Percentiles rank a stretch among this genome's conserved stretches.
Evolutionary conservation across 1,139 yeast genomes (phyloP).

Genomic region (Saccharomyces hybrid): DNA sequence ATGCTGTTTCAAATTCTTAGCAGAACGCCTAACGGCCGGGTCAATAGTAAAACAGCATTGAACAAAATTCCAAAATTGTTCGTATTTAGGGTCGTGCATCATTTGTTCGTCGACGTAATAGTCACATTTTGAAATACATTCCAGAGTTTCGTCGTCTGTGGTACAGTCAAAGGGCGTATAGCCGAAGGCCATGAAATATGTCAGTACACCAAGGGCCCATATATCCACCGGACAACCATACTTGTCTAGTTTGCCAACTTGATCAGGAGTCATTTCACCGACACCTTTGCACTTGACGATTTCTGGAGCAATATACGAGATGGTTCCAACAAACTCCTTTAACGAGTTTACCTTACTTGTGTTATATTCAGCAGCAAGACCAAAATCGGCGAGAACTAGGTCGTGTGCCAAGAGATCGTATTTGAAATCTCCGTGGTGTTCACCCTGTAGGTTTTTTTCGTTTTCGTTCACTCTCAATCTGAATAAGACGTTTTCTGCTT

Average conservation of each 20-base stretch:
- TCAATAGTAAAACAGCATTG: slow-evolving; percentile 46
- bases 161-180: slow-evolving; percentile 79
- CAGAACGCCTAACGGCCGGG: slow-evolving; percentile 41
- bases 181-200: slow-evolving; percentile 66
- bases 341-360: slow-evolving; percentile 26
- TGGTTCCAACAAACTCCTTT: slow-evolving; percentile 52
- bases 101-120: slow-evolving; percentile 42
- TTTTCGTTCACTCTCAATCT: slow-evolving; percentile 19
- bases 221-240: slow-evolving; percentile 59
- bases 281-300: slow-evolving; percentile 43
- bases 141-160: slow-evolving; percentile 58
- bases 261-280: slow-evolving; percentile 12
- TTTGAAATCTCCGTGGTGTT: slow-evolving; percentile 2
- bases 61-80: slow-evolving; percentile 52
- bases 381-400: slow-evolving; percentile 66
- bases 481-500: slow-evolving; percentile 79
- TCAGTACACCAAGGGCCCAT: slow-evolving; percentile 72
- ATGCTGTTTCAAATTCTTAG: slow-evolving; percentile 42
- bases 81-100: slow-evolving; percentile 29
- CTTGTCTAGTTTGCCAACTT: slow-evolving; percentile 14
- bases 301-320: slow-evolving; percentile 74
- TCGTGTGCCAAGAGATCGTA: slow-evolving; percentile 36
- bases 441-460: slow-evolving; percentile 9
- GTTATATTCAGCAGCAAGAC: slow-evolving; percentile 34
- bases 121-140: slow-evolving; percentile 52